phyloP scores from a whole-genome alignment of 805 yeast species.

The Cyberlindnera lachancei region DNA sequence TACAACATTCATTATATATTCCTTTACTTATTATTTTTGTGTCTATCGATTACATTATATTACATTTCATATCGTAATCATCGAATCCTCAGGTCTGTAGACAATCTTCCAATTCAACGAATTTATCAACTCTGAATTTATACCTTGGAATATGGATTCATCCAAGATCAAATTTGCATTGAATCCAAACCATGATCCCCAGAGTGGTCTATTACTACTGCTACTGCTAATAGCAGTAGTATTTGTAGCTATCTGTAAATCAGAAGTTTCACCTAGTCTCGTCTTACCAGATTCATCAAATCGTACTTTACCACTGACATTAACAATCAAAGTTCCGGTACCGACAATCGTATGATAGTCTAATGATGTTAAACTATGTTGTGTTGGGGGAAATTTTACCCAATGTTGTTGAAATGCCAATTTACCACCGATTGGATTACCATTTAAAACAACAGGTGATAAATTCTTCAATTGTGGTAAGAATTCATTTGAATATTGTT shows the following conservation, averaged over 20 bases:
- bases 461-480: slow-evolving; percentile 43
- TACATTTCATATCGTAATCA: slow-evolving; percentile 19
- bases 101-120: slow-evolving; percentile 62
- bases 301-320: slow-evolving; percentile 50
- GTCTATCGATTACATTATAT: background rate
- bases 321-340: slow-evolving; percentile 44
- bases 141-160: slow-evolving; percentile 33
- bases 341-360: slow-evolving; percentile 69
- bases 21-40: background rate
- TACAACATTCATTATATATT: background rate
- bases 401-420: slow-evolving; percentile 50
- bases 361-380: slow-evolving; percentile 54
- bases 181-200: slow-evolving; percentile 71
- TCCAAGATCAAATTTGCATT: slow-evolving; percentile 53
- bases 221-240: slow-evolving; percentile 2
- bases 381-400: slow-evolving; percentile 49
- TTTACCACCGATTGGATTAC: slow-evolving; percentile 46
- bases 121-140: slow-evolving; percentile 41
- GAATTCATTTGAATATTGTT: slow-evolving; percentile 15
- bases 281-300: slow-evolving; percentile 73
- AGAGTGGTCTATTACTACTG: slow-evolving; percentile 20
- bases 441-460: slow-evolving; percentile 51
- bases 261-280: slow-evolving; percentile 57
- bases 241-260: slow-evolving; percentile 25
- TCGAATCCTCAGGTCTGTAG: slow-evolving; percentile 49